Percentiles rank a stretch among this genome's conserved stretches.
Evolutionary conservation across 257 asterid genomes (phyloP).

Genomic region (Dorcoceras hygrometricum): DNA sequence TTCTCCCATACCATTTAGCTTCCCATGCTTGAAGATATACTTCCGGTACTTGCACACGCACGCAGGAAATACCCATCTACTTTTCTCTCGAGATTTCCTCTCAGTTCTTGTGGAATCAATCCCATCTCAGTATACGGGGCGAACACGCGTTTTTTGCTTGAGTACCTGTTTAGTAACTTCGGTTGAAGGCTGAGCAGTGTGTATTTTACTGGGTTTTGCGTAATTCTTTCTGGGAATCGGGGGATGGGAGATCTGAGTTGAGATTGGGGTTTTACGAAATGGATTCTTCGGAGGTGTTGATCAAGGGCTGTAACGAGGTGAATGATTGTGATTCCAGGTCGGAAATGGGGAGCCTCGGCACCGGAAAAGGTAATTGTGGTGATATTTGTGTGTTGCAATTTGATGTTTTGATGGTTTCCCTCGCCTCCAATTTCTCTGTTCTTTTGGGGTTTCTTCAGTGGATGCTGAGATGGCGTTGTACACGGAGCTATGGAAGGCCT

Average conservation of each 20-base stretch:
- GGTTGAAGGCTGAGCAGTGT: constrained; percentile 17
- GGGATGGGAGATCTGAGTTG: constrained; percentile 71
- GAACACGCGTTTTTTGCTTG: constrained; percentile 18
- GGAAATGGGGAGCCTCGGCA: constrained; percentile 35
- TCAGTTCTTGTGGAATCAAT: background rate
- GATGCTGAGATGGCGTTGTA: constrained; percentile 81
- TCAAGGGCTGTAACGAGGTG: constrained; percentile 50
- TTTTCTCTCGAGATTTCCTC: constrained; percentile 22
- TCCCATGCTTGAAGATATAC: constrained; percentile 40
- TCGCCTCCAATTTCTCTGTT: constrained; percentile 1
- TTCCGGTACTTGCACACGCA: constrained; percentile 10
- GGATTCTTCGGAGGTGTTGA: constrained; percentile 58
- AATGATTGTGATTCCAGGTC: constrained; percentile 30
- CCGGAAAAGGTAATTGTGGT: constrained; percentile 42
- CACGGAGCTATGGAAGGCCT: constrained; percentile 90
- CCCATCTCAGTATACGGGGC: background rate
- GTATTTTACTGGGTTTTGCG: constrained; percentile 12
- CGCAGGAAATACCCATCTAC: constrained; percentile 16
- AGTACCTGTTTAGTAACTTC: constrained; percentile 10
- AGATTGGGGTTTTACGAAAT: constrained; percentile 32
- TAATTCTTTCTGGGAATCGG: constrained; percentile 18
- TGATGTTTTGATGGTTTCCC: background rate
- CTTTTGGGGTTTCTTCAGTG: constrained; percentile 28
- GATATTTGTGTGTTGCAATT: background rate
- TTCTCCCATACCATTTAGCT: constrained; percentile 39